Conservation (phyloP, 1,284 basidiomycete species). For the Moesziomyces aphidis region DNA sequence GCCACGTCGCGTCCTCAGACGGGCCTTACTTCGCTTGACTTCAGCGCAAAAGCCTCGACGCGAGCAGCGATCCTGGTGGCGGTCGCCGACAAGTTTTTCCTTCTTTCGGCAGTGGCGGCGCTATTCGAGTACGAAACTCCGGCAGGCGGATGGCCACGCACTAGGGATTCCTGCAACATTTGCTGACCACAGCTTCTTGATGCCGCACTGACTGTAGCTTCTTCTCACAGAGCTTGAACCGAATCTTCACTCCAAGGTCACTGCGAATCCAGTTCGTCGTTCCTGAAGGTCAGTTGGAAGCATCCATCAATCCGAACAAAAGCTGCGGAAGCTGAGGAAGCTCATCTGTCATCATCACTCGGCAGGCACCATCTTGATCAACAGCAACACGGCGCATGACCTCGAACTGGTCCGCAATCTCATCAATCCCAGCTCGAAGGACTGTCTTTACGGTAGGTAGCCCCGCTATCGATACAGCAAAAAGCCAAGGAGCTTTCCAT, state of each 20-base stretch:
- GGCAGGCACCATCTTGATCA: conserved; percentile 87
- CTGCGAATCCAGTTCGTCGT: conserved; percentile 83
- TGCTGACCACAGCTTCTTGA: conserved; percentile 78
- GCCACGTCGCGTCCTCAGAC: conserved; percentile 77
- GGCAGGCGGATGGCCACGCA: neutral
- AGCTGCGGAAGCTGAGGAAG: too few relatives aligned
- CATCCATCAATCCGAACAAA: too few relatives aligned
- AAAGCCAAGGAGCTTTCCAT: neutral
- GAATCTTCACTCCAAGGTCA: conserved; percentile 77
- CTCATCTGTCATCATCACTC: neutral
- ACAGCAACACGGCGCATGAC: conserved; percentile 84
- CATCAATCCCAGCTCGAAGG: conserved; percentile 39
- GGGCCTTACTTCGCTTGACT: conserved; percentile 16
- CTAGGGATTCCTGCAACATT: neutral
- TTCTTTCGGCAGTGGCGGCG: conserved; percentile 83
- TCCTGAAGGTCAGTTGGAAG: conserved; percentile 71
- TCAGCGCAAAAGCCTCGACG: conserved; percentile 28
- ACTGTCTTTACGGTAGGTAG: conserved; percentile 37
- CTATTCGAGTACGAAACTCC: conserved; percentile 76
- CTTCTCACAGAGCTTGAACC: conserved; percentile 74
- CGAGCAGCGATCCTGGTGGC: conserved; percentile 45
- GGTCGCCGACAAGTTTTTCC: conserved; percentile 77
- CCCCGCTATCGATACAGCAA: too few relatives aligned
- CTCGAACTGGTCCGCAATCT: conserved; percentile 78
- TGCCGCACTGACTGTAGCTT: conserved; percentile 82